These are phyloP conservation scores for Zoysia matrella DNA, from an alignment of 202 grass and related monocot species.

Conservation along the genomic window DNA sequence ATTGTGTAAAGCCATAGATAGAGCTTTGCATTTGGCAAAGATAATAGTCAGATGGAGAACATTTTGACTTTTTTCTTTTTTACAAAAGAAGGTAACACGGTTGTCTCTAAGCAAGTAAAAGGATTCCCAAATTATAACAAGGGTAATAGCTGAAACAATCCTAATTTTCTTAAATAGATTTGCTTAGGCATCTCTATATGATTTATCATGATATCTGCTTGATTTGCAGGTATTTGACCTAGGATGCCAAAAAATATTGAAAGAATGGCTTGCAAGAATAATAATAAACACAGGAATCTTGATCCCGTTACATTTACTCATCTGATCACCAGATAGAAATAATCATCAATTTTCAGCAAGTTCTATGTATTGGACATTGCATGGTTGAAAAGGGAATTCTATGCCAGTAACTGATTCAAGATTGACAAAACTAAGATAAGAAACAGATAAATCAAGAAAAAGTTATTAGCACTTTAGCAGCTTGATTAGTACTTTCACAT, in stretches of 20 bases:
- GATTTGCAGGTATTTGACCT: not conserved
- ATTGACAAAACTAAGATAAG: not conserved
- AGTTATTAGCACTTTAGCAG: not conserved
- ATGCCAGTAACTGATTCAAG: not conserved
- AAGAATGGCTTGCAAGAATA: not conserved
- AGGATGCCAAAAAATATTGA: not conserved
- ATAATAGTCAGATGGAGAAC: not conserved
- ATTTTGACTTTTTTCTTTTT: not conserved
- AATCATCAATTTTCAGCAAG: not conserved
- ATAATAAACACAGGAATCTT: not conserved
- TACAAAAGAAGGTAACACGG: not conserved
- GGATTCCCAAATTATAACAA: not conserved
- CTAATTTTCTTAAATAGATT: slow-evolving; percentile 19
- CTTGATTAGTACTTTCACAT: not conserved
- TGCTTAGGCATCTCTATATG: not conserved
- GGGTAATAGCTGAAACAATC: not conserved
- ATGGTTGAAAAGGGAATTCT: not conserved
- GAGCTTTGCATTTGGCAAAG: slow-evolving; percentile 1
- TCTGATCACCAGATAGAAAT: not conserved
- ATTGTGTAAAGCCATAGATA: not conserved
- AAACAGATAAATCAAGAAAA: not conserved
- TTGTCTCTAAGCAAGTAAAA: slow-evolving; percentile 19
- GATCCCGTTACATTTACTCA: not conserved
- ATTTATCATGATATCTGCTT: not conserved
- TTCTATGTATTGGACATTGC: not conserved